Percentiles rank a stretch among this genome's conserved stretches.
These are phyloP conservation scores for Mortierella sp. DNA, from an alignment of 371 early-diverging fungal genomes.

Conservation along the genomic window DNA sequence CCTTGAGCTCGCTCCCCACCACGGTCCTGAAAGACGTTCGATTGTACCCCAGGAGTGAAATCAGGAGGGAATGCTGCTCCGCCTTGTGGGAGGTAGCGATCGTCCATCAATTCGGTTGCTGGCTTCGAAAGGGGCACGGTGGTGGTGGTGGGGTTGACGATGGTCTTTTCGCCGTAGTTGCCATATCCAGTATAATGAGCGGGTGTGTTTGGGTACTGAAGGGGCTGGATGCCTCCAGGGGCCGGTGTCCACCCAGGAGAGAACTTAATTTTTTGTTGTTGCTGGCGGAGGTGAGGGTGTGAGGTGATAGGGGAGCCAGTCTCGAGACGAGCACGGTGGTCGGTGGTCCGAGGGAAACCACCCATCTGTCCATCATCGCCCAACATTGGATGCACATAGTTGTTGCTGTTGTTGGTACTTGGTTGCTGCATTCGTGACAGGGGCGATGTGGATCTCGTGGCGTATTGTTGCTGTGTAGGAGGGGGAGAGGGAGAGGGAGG, in stretches of 20 bases:
- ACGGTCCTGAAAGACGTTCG: constrained; percentile 25
- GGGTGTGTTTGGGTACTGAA: neutral
- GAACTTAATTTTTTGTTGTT: neutral
- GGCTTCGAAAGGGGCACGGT: neutral
- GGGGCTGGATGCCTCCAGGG: neutral
- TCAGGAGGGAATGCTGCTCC: constrained; percentile 29
- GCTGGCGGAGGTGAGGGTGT: constrained; percentile 10
- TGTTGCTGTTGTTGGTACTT: neutral
- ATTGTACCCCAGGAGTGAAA: constrained; percentile 37
- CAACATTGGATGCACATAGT: constrained; percentile 1
- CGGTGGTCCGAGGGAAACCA: neutral
- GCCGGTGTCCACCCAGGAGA: neutral
- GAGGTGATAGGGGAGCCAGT: constrained; percentile 19
- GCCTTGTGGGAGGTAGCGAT: constrained; percentile 11
- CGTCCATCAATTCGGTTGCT: neutral
- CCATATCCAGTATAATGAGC: neutral
- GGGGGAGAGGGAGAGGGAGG: neutral
- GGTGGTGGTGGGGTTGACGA: neutral
- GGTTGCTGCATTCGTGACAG: neutral
- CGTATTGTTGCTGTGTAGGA: neutral
- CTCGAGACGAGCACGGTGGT: constrained; percentile 26
- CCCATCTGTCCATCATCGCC: constrained; percentile 12
- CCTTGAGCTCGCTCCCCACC: constrained; percentile 35
- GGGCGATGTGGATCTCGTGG: neutral
- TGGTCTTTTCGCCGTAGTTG: neutral